Conservation (phyloP, 495 filamentous ascomycete species). For the Penicillium longicatenatum region DNA sequence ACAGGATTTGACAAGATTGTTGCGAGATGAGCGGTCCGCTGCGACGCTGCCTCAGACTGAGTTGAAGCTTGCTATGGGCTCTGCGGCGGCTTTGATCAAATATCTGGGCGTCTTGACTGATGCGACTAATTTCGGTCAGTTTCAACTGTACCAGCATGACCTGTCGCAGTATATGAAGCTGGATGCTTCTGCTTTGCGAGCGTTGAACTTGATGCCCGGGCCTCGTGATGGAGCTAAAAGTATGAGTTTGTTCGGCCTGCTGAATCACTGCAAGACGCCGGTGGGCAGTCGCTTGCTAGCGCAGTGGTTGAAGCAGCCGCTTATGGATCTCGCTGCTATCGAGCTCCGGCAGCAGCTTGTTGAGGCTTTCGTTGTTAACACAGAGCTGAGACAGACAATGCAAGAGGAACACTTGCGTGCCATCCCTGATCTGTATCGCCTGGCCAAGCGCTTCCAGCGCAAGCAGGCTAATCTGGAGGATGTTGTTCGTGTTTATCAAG, state of each 20-base stretch:
- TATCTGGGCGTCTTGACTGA: conserved; percentile 93
- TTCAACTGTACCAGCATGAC: conserved; percentile 96
- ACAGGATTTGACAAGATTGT: conserved; percentile 82
- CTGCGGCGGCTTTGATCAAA: conserved; percentile 90
- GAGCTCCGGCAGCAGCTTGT: conserved; percentile 91
- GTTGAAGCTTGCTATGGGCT: conserved; percentile 94
- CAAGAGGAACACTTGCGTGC: conserved; percentile 95
- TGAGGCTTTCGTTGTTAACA: conserved; percentile 91
- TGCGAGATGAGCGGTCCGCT: conserved; percentile 81
- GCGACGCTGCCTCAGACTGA: conserved; percentile 84
- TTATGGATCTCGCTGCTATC: conserved; percentile 91
- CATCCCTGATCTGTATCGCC: conserved; percentile 90
- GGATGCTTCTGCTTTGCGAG: conserved; percentile 90
- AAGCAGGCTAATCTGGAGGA: conserved; percentile 91
- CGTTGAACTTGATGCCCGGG: conserved; percentile 96
- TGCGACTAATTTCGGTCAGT: conserved; percentile 92
- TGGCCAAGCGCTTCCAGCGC: conserved; percentile 92
- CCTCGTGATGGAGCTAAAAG: conserved; percentile 91
- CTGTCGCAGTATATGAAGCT: conserved; percentile 98
- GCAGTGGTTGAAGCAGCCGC: conserved; percentile 97
- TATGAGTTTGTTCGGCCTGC: conserved; percentile 93
- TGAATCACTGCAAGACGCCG: conserved; percentile 98
- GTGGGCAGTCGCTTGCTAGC: conserved; percentile 86
- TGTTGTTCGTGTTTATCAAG: conserved; percentile 93
- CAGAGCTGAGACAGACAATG: conserved; percentile 93